Conservation (phyloP, 257 asterid species). For the Mitragyna speciosa region DNA sequence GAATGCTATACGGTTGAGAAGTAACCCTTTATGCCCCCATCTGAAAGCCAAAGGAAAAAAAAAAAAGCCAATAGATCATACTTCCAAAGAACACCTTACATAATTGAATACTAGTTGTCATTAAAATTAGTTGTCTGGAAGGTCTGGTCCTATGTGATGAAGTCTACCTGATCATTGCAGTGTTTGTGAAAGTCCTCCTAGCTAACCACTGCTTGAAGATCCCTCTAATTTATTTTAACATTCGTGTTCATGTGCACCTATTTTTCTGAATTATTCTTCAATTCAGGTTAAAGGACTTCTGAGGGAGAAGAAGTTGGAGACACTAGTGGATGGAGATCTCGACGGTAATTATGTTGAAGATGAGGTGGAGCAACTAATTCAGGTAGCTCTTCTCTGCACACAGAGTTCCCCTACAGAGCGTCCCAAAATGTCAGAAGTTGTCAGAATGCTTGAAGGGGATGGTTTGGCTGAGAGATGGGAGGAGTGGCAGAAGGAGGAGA, state of each 20-base stretch:
- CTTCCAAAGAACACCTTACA: background rate
- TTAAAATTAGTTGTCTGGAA: background rate
- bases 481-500: slow-evolving; percentile 91
- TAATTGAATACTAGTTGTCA: background rate
- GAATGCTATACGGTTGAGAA: background rate
- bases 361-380: slow-evolving; percentile 84
- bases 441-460: slow-evolving; percentile 90
- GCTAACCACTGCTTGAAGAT: background rate
- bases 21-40: background rate
- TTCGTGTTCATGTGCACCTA: background rate
- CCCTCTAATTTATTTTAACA: background rate
- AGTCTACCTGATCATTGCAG: background rate
- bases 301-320: slow-evolving; percentile 72
- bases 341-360: slow-evolving; percentile 63
- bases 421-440: slow-evolving; percentile 93
- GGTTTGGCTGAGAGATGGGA: slow-evolving; percentile 98
- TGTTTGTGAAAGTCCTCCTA: background rate
- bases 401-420: slow-evolving; percentile 71
- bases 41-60: background rate
- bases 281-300: slow-evolving; percentile 82
- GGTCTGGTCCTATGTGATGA: background rate
- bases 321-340: slow-evolving; percentile 73
- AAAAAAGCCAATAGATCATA: background rate
- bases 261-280: background rate
- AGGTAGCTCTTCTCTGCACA: slow-evolving; percentile 89